Evolutionary conservation across 345 rosid species (phyloP).

Genomic region (Balakata baccata): DNA sequence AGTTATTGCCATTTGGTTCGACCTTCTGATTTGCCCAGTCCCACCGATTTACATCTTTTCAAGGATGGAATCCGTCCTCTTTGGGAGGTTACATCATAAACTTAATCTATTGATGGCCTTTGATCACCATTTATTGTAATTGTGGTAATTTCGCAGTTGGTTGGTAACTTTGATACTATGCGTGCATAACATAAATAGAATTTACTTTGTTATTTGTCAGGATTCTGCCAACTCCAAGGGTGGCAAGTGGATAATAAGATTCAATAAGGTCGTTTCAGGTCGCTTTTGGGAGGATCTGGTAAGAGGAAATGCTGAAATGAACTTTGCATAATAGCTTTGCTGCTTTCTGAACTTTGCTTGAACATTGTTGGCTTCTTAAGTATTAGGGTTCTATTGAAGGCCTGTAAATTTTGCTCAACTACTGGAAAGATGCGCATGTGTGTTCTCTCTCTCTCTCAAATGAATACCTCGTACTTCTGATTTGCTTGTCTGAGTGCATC

Average conservation of each 20-base stretch:
- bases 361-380: not conserved
- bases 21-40: slow-evolving; percentile 79
- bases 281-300: slow-evolving; percentile 99
- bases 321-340: not conserved
- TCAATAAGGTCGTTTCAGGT: slow-evolving; percentile 85
- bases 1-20: slow-evolving; percentile 91
- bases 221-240: slow-evolving; percentile 91
- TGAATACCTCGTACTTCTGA: not conserved
- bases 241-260: slow-evolving; percentile 97
- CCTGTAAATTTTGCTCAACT: not conserved
- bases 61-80: slow-evolving; percentile 89
- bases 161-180: not conserved
- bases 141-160: not conserved
- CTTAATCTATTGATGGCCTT: not conserved
- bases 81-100: slow-evolving; percentile 73
- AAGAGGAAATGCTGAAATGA: slow-evolving; percentile 25
- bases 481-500: not conserved
- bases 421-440: not conserved
- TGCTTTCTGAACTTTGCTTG: slow-evolving; percentile 12
- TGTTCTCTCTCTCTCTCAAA: not conserved
- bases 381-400: not conserved
- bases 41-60: slow-evolving; percentile 89
- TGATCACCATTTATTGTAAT: slow-evolving; percentile 6
- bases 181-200: not conserved
- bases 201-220: slow-evolving; percentile 38